These are phyloP conservation scores for Saccharomycopsis crataegensis DNA, from an alignment of 1,139 yeast genomes.

Conservation along the genomic window DNA sequence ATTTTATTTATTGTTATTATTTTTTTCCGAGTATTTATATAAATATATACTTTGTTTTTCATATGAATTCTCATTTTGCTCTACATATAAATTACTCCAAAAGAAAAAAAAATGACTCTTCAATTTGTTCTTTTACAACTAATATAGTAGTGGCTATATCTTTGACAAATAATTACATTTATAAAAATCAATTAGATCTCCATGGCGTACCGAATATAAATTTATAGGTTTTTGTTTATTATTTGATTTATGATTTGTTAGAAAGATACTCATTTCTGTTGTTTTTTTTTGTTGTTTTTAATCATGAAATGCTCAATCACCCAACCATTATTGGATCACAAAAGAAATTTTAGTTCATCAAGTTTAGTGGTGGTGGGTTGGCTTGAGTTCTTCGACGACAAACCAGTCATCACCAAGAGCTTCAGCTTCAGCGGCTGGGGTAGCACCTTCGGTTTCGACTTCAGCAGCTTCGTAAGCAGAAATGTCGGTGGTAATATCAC, in stretches of 20 bases:
- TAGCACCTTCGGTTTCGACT: constrained; percentile 48
- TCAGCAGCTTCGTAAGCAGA: constrained; percentile 59
- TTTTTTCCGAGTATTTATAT: neutral
- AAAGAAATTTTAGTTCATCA: neutral
- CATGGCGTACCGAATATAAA: too few relatives aligned
- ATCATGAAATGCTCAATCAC: too few relatives aligned
- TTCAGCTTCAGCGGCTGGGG: constrained; percentile 34
- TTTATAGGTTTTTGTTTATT: too few relatives aligned
- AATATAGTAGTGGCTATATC: too few relatives aligned
- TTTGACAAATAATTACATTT: too few relatives aligned
- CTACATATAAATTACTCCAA: neutral
- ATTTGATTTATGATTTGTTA: too few relatives aligned
- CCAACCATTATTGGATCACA: too few relatives aligned
- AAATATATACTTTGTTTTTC: neutral
- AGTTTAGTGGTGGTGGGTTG: constrained; percentile 35
- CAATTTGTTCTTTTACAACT: too few relatives aligned
- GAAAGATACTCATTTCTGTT: too few relatives aligned
- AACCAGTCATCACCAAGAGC: constrained; percentile 31
- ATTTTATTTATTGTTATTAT: neutral
- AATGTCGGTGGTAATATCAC: constrained; percentile 57
- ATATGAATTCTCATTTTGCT: neutral
- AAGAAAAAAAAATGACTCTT: too few relatives aligned
- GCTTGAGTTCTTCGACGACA: constrained; percentile 57
- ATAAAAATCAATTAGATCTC: too few relatives aligned
- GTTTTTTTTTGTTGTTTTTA: too few relatives aligned